These are phyloP conservation scores for Aschersonia sp. DNA, from an alignment of 2,329 filamentous ascomycete species.

Conservation along the genomic window DNA sequence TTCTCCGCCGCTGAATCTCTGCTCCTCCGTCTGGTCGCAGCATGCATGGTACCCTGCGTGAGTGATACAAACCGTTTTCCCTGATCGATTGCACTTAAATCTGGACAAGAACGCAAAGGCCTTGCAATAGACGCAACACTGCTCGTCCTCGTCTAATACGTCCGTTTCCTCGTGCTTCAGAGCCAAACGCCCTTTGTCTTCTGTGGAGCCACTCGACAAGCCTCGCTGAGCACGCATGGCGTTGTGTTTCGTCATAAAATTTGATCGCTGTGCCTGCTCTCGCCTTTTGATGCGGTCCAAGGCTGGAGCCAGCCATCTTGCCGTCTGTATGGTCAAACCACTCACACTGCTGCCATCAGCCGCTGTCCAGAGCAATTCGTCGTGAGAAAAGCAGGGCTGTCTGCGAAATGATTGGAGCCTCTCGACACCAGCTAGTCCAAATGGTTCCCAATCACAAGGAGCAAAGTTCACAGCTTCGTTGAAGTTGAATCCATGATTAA, in stretches of 20 bases:
- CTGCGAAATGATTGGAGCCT: conserved; percentile 75
- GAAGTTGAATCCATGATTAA: conserved; percentile 98
- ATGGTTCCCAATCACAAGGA: conserved; percentile 88
- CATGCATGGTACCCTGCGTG: conserved; percentile 74
- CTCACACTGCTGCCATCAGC: conserved; percentile 59
- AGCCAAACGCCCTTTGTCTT: conserved; percentile 41
- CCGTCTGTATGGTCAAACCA: conserved; percentile 63
- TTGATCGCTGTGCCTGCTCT: conserved; percentile 53
- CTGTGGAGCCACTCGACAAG: conserved; percentile 23
- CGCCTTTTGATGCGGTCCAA: conserved; percentile 63
- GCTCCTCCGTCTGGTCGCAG: conserved; percentile 52
- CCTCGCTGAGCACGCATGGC: conserved; percentile 40
- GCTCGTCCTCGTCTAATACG: conserved; percentile 81
- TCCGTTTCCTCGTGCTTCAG: conserved; percentile 58
- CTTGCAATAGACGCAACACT: conserved; percentile 90
- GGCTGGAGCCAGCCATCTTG: conserved; percentile 88
- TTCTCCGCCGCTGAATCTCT: conserved; percentile 53
- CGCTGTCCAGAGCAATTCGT: conserved; percentile 85
- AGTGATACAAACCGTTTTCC: conserved; percentile 67
- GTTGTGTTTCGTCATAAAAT: conserved; percentile 54
- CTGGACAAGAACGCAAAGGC: conserved; percentile 82
- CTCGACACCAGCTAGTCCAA: conserved; percentile 73
- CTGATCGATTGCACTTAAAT: conserved; percentile 70
- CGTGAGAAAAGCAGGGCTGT: conserved; percentile 94
- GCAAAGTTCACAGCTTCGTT: conserved; percentile 99